Conservation (phyloP, 331 rosid genomes). For the Pyracantha coccinea region DNA sequence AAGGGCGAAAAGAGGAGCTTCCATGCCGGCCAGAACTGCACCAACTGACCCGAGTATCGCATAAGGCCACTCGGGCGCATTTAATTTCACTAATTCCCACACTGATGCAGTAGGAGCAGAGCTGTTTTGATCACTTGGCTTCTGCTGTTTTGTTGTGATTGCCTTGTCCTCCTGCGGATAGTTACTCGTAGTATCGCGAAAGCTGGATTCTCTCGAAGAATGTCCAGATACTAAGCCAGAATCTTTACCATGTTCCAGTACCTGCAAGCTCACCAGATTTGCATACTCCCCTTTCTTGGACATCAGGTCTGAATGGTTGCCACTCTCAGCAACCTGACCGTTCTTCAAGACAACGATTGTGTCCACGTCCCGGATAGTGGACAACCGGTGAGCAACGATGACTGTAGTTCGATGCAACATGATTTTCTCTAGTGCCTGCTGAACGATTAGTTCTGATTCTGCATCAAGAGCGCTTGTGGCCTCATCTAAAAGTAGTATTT, state of each 20-base stretch:
- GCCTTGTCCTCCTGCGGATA: conserved; percentile 23
- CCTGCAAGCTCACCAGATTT: conserved; percentile 58
- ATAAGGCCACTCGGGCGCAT: conserved; percentile 80
- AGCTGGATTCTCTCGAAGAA: conserved; percentile 44
- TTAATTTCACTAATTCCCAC: conserved; percentile 54
- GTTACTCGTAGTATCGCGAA: conserved; percentile 9
- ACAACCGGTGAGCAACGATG: conserved; percentile 60
- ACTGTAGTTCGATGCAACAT: conserved; percentile 66
- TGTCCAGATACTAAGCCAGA: conserved; percentile 30
- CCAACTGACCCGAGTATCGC: conserved; percentile 68
- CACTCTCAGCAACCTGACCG: conserved; percentile 70
- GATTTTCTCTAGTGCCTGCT: conserved; percentile 60
- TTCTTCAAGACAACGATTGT: conserved; percentile 61
- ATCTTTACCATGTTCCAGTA: conserved; percentile 26
- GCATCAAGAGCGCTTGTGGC: conserved; percentile 88
- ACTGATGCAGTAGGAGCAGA: conserved; percentile 34
- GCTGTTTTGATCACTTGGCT: conserved; percentile 24
- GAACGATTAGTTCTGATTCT: conserved; percentile 67
- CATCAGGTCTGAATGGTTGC: conserved; percentile 51
- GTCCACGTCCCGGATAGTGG: conserved; percentile 61
- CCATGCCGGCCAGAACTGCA: conserved; percentile 74
- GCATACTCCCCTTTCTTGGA: conserved; percentile 55
- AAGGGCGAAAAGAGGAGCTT: conserved; percentile 79
- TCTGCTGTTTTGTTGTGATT: conserved; percentile 14
- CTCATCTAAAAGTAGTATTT: conserved; percentile 70